Base-by-base conservation (phyloP, 2,329 filamentous ascomycete species). In the Penicillium freii region DNA sequence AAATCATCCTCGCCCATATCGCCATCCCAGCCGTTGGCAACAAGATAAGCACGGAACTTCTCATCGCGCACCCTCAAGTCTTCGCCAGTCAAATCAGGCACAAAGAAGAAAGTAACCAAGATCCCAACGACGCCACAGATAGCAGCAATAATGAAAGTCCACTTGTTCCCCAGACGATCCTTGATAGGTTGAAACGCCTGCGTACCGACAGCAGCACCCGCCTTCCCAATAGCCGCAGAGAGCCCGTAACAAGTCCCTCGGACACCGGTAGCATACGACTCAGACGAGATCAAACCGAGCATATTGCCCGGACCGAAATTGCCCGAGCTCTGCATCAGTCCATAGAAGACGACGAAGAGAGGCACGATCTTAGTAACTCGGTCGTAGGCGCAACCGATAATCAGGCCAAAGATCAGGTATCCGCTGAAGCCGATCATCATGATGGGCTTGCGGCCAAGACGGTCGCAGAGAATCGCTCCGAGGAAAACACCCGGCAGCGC, bases 101-200 rank as follows among this genome's bases (percentile, higher is more conserved):
- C 71, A 47, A 81, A 81, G 61, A 81, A 74, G 48, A 68, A 80
- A 0, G 79, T 81, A 5, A 82, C 78, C 6, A 79, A 31, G 10
- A 82, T 71, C 0, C 80, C 80, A 0, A 71, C 73, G 13, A 82
- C 74, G 17, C 79, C 80, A 51, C 77, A 80, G 33, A 82, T 80
- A 1, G 80, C 80, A 9, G 80, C 80, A 50, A 82, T 77, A 57
- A 82, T 81, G 48, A 82, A 82, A 0, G 80, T 82, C 78, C 78
- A 81, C 34, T 72, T 72, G 62, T 81, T 79, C 0, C 80, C 79
- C 1, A 81, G 68, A 39, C 76, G 67, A 6, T 66, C 68, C 52
- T 80, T 72, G 29, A 81, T 80, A 0, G 79, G 80, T 4, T 74
- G 79, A 50, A 82, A 82, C 0, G 77, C 80, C 54, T 82, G 75